phyloP scores from a whole-genome alignment of 1,284 basidiomycete genomes.

The Mycena citricolor region DNA sequence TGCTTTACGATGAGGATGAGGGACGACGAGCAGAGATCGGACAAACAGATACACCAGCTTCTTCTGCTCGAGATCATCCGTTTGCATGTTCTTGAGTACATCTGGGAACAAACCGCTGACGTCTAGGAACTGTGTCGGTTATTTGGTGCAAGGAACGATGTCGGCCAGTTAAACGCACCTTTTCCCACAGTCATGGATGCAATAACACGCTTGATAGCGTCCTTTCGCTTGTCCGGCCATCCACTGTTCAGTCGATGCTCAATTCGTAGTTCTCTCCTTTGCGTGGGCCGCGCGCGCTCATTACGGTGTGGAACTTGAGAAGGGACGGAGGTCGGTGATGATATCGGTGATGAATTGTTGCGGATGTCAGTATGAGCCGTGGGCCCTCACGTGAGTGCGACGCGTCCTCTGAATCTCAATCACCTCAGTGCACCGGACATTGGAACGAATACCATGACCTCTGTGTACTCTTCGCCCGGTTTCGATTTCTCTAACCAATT shows the following conservation, averaged over 20 bases:
- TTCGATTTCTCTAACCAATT: slow-evolving; percentile 74
- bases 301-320: no score
- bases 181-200: slow-evolving; percentile 97
- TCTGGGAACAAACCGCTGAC: slow-evolving; percentile 96
- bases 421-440: slow-evolving; percentile 6
- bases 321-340: background rate
- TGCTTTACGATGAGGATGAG: background rate
- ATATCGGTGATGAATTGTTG: background rate
- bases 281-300: slow-evolving; percentile 66
- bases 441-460: slow-evolving; percentile 36
- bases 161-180: slow-evolving; percentile 45
- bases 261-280: slow-evolving; percentile 95
- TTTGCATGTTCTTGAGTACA: slow-evolving; percentile 99
- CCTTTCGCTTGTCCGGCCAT: slow-evolving; percentile 92
- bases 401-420: slow-evolving; percentile 22
- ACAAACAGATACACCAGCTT: slow-evolving; percentile 98
- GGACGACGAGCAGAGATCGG: slow-evolving; percentile 59
- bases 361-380: background rate
- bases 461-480: slow-evolving; percentile 47
- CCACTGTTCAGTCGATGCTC: slow-evolving; percentile 94
- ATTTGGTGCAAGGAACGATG: slow-evolving; percentile 2
- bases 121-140: slow-evolving; percentile 46
- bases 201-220: slow-evolving; percentile 97
- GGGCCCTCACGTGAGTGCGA: slow-evolving; percentile 12
- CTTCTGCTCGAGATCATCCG: slow-evolving; percentile 92